phyloP scores from a whole-genome alignment of 768 basidiomycete genomes.

The Lepiota subincarnata region DNA sequence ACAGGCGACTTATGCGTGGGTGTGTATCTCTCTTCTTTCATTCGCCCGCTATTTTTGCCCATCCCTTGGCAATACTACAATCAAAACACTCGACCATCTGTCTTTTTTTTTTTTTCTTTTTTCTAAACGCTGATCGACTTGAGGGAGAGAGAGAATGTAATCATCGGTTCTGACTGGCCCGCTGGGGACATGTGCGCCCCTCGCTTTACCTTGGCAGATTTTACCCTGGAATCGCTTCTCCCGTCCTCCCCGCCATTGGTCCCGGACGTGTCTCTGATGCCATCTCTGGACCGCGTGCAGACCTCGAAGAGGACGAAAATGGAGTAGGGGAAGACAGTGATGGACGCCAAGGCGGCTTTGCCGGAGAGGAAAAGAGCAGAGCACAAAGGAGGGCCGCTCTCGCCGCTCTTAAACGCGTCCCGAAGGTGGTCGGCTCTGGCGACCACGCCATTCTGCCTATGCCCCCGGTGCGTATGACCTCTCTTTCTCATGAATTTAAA shows the following conservation, averaged over 20 bases:
- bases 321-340: slow-evolving; percentile 14
- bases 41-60: neutral
- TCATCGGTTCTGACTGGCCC: neutral
- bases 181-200: no score
- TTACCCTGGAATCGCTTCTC: slow-evolving; percentile 42
- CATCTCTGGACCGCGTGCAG: slow-evolving; percentile 15
- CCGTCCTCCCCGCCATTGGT: slow-evolving; percentile 29
- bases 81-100: neutral
- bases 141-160: neutral
- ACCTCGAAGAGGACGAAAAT: slow-evolving; percentile 14
- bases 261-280: slow-evolving; percentile 21
- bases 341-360: neutral
- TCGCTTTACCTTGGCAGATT: slow-evolving; percentile 26
- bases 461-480: slow-evolving; percentile 60
- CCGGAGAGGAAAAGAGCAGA: neutral
- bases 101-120: neutral
- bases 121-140: neutral
- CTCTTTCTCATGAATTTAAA: neutral
- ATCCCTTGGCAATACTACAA: neutral
- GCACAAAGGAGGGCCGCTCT: slow-evolving; percentile 6
- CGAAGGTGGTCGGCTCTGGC: slow-evolving; percentile 66
- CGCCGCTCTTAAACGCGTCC: slow-evolving; percentile 22
- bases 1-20: slow-evolving; percentile 89
- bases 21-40: slow-evolving; percentile 24
- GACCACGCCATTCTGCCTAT: slow-evolving; percentile 78